Conservation (phyloP, 2,329 filamentous ascomycete genomes). For the Zasmidium citrigriseum region DNA sequence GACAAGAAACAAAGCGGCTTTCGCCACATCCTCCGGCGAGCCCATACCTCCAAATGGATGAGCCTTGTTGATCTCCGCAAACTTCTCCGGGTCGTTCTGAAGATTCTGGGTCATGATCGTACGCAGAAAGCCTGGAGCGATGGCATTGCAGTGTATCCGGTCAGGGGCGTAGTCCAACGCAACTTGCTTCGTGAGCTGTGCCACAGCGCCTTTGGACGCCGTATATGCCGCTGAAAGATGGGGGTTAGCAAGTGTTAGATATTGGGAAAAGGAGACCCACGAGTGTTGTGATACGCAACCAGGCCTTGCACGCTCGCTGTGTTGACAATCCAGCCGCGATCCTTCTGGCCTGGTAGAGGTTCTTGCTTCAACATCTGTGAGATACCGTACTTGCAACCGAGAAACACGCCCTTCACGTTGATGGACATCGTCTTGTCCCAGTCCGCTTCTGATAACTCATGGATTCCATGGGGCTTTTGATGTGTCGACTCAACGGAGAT, state of each 20-base stretch:
- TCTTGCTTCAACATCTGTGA: slow-evolving; percentile 41
- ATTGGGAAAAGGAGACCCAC: slow-evolving; percentile 19
- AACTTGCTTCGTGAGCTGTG: slow-evolving; percentile 48
- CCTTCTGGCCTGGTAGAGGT: slow-evolving; percentile 25
- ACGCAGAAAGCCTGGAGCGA: slow-evolving; percentile 44
- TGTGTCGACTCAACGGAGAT: slow-evolving; percentile 28
- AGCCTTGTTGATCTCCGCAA: slow-evolving; percentile 29
- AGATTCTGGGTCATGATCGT: slow-evolving; percentile 41
- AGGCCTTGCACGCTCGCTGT: slow-evolving; percentile 38
- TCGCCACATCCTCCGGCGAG: slow-evolving; percentile 42
- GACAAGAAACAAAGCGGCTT: slow-evolving; percentile 46
- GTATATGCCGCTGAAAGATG: slow-evolving; percentile 41
- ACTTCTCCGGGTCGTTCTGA: slow-evolving; percentile 32
- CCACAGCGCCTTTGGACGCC: slow-evolving; percentile 50
- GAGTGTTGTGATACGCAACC: slow-evolving; percentile 33
- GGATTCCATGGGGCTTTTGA: slow-evolving; percentile 26
- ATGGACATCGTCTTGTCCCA: slow-evolving; percentile 41
- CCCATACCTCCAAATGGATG: slow-evolving; percentile 39
- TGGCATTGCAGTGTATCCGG: slow-evolving; percentile 44
- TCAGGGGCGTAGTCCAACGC: slow-evolving; percentile 36
- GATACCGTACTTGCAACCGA: slow-evolving; percentile 42
- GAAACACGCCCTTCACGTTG: slow-evolving; percentile 41
- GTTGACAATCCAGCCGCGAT: slow-evolving; percentile 43
- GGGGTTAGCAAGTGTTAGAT: neutral
- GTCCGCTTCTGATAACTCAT: slow-evolving; percentile 35